phyloP scores from a whole-genome alignment of 495 filamentous ascomycete genomes.

The Schizothecium vesticola region DNA sequence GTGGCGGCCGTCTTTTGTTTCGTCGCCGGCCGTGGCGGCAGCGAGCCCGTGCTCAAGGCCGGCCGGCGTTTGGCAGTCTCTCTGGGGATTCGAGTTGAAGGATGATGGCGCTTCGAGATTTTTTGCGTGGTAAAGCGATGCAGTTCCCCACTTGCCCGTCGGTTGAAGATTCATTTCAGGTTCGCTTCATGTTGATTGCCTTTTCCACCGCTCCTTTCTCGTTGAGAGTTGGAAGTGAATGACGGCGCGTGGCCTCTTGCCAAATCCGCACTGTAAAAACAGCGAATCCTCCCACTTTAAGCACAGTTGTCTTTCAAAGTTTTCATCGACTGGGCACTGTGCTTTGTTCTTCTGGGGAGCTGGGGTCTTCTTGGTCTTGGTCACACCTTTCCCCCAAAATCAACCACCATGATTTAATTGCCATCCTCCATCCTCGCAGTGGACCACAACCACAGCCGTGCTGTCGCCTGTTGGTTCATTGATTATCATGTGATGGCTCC shows the following conservation, averaged over 20 bases:
- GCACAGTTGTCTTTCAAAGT: neutral
- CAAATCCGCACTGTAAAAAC: neutral
- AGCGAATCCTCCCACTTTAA: neutral
- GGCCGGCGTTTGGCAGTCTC: neutral
- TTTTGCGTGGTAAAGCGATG: neutral
- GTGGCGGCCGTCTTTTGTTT: neutral
- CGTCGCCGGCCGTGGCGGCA: neutral
- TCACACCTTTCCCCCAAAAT: neutral
- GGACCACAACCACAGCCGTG: too few relatives aligned
- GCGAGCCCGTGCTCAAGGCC: neutral
- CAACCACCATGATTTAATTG: neutral
- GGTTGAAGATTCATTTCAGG: neutral
- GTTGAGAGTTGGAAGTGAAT: too few relatives aligned
- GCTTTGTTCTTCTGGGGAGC: neutral
- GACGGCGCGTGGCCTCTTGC: neutral
- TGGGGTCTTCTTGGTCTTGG: neutral
- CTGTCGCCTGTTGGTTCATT: neutral
- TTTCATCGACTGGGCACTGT: neutral
- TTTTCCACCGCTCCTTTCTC: neutral
- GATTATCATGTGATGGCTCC: neutral
- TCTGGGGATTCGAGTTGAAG: neutral
- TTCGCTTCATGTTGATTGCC: neutral
- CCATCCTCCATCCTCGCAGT: neutral
- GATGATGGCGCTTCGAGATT: neutral
- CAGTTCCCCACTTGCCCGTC: neutral